Evolutionary conservation across 202 grass and related monocot genomes (phyloP).

Genomic region (Musa balbisiana): DNA sequence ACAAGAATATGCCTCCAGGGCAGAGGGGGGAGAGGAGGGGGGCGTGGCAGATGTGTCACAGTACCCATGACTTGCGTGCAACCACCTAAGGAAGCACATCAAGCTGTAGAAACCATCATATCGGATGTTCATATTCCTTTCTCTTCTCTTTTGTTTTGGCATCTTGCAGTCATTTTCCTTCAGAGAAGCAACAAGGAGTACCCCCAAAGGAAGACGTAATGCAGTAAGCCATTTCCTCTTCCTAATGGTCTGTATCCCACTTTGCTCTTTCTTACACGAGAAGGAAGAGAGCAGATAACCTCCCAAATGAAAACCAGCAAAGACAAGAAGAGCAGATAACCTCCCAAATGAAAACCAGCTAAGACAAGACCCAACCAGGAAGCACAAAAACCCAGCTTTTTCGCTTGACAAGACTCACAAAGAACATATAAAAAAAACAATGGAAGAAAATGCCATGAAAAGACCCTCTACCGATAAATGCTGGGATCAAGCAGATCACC

Average conservation of each 20-base stretch:
- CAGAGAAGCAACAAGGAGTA: background rate
- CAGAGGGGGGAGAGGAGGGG: no score
- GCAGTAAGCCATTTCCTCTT: slow-evolving; percentile 8
- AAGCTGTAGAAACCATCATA: background rate
- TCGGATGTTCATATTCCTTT: background rate
- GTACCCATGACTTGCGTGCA: background rate
- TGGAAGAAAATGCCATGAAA: slow-evolving; percentile 12
- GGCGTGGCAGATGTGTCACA: no score
- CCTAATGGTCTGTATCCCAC: background rate
- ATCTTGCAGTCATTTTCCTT: background rate
- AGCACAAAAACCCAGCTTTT: slow-evolving; percentile 17
- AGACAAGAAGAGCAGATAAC: slow-evolving; percentile 24
- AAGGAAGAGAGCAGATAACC: slow-evolving; percentile 7
- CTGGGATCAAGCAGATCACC: slow-evolving; percentile 2
- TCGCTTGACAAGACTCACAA: slow-evolving; percentile 4
- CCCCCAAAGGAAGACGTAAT: background rate
- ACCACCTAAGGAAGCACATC: background rate
- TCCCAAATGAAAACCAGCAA: slow-evolving; percentile 15
- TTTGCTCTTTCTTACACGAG: background rate
- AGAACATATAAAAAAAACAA: background rate
- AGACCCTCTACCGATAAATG: slow-evolving; percentile 16
- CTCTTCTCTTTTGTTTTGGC: background rate
- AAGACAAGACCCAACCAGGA: slow-evolving; percentile 26
- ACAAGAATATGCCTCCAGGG: background rate
- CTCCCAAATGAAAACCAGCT: slow-evolving; percentile 13